Conservation (phyloP, 345 rosid genomes). For the Ceriops zippeliana region DNA sequence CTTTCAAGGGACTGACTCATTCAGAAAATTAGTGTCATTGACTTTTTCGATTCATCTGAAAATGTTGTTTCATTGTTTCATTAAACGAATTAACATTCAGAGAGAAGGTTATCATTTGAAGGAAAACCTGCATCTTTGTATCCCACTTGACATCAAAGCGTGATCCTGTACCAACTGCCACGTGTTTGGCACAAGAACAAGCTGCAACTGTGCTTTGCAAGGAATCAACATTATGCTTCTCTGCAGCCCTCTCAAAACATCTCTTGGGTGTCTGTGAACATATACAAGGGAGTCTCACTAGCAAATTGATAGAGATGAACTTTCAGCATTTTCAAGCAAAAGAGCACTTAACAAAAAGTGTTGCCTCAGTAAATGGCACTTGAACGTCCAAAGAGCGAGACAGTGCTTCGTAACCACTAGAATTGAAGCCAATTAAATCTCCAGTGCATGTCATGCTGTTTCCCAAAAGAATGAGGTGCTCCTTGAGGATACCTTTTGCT, state of each 20-base stretch:
- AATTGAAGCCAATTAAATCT: slow-evolving; percentile 75
- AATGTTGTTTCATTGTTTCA: no score
- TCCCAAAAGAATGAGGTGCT: slow-evolving; percentile 80
- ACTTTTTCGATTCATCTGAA: no score
- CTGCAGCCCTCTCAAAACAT: no score
- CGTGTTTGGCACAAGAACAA: slow-evolving; percentile 90
- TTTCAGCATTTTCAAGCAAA: slow-evolving; percentile 9
- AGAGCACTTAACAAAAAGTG: slow-evolving; percentile 63
- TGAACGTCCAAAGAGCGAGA: slow-evolving; percentile 69
- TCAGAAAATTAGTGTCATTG: no score
- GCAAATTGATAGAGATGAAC: background rate
- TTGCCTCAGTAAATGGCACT: slow-evolving; percentile 96
- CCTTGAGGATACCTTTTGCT: slow-evolving; percentile 77
- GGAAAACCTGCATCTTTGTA: slow-evolving; percentile 32
- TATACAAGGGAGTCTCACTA: background rate
- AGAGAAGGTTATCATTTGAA: background rate
- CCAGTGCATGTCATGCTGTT: slow-evolving; percentile 91
- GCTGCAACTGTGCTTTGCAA: slow-evolving; percentile 83
- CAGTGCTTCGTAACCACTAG: slow-evolving; percentile 77
- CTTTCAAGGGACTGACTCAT: no score
- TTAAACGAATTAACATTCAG: background rate
- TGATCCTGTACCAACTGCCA: slow-evolving; percentile 93
- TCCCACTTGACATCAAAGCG: slow-evolving; percentile 77
- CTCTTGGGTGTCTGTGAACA: no score
- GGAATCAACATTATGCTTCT: no score